Conservation (phyloP, 2,329 filamentous ascomycete genomes). For the Chaetomiaceae sp. region DNA sequence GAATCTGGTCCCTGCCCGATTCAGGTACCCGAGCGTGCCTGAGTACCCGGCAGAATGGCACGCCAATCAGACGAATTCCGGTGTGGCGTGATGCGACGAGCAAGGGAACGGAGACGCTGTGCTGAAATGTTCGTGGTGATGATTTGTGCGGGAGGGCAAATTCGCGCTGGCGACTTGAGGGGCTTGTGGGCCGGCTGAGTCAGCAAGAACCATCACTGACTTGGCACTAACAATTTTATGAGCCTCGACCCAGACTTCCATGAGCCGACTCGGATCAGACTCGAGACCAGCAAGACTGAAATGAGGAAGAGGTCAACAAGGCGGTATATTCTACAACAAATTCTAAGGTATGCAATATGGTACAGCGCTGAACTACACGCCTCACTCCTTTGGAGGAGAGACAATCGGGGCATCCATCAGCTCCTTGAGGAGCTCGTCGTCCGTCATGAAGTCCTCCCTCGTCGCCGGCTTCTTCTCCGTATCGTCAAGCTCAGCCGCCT, state of each 20-base stretch:
- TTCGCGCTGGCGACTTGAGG: constrained; percentile 16
- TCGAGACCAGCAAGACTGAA: neutral
- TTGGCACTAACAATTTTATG: neutral
- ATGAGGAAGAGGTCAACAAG: neutral
- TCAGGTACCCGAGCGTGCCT: constrained; percentile 11
- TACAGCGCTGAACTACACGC: neutral
- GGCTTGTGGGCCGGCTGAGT: constrained; percentile 15
- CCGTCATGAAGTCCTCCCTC: constrained; percentile 16
- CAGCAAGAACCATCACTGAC: neutral
- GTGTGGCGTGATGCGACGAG: constrained; percentile 18
- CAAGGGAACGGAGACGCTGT: constrained; percentile 30
- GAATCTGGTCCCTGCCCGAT: constrained; percentile 2
- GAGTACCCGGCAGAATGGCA: constrained; percentile 6
- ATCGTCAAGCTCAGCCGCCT: neutral
- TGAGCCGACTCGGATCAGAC: too few species aligned
- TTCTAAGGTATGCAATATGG: constrained; percentile 6
- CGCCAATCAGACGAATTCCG: constrained; percentile 22
- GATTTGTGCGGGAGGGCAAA: constrained; percentile 30
- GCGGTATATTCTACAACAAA: constrained; percentile 1
- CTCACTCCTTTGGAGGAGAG: neutral
- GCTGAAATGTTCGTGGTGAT: constrained; percentile 45
- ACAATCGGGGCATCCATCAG: neutral
- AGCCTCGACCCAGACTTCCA: too few species aligned
- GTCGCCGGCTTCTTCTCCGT: constrained; percentile 1
- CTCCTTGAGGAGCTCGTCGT: constrained; percentile 16